These are phyloP conservation scores for Platanthera guangdongensis DNA, from an alignment of 106 monocot species.

Conservation along the genomic window DNA sequence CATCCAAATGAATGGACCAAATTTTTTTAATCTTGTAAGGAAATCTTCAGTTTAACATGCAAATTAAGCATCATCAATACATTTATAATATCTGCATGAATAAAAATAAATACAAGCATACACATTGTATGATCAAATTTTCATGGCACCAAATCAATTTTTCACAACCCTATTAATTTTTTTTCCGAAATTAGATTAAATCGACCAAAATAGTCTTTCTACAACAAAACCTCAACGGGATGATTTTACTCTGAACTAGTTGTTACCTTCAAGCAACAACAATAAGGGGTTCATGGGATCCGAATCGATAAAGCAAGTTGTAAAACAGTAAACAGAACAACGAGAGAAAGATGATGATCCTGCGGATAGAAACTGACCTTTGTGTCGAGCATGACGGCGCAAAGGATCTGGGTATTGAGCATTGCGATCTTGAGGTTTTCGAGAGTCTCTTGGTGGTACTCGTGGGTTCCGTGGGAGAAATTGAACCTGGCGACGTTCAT, in stretches of 20 bases:
- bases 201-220: background rate
- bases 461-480: constrained; percentile 60
- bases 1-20: no score
- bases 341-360: background rate
- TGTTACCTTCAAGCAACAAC: no score
- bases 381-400: constrained; percentile 73
- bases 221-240: background rate
- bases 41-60: no score
- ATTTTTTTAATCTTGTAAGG: no score
- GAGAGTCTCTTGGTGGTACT: constrained; percentile 73
- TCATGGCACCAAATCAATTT: background rate
- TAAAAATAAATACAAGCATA: no score
- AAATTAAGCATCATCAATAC: no score
- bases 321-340: background rate
- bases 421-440: constrained; percentile 50
- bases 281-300: no score
- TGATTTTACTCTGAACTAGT: background rate
- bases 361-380: constrained; percentile 26
- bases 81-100: no score
- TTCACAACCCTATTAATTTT: background rate
- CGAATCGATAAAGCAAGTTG: background rate
- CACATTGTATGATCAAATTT: no score
- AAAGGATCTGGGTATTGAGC: constrained; percentile 60
- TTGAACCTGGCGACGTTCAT: constrained; percentile 76
- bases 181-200: background rate